These are phyloP conservation scores for Capsicum pubescens DNA, from an alignment of 257 asterid genomes.

Conservation along the genomic window DNA sequence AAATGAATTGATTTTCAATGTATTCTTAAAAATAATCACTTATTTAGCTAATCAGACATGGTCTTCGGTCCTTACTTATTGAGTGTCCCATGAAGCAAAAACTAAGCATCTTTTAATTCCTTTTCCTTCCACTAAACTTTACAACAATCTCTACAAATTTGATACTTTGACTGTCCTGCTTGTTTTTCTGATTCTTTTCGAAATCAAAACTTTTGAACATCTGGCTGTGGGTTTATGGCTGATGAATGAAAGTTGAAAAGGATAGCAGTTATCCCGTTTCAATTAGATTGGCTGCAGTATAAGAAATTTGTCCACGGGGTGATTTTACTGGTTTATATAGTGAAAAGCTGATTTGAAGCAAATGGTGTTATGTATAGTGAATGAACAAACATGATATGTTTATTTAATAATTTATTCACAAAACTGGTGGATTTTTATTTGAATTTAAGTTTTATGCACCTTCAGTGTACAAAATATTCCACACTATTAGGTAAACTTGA, in stretches of 20 bases:
- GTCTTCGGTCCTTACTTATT: slow-evolving; percentile 1
- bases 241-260: not conserved
- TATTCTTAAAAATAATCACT: not conserved
- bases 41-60: not conserved
- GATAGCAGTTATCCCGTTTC: not conserved
- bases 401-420: slow-evolving; percentile 11
- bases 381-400: not conserved
- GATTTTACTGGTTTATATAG: not conserved
- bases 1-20: not conserved
- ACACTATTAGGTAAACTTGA: too few species aligned
- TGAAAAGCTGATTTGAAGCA: not conserved
- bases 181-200: not conserved
- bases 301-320: not conserved
- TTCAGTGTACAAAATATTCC: too few species aligned
- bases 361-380: not conserved
- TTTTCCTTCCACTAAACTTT: not conserved
- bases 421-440: not conserved
- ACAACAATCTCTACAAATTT: not conserved
- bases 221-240: not conserved
- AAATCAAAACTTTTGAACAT: not conserved
- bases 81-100: not conserved
- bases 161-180: not conserved
- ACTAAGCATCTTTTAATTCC: not conserved
- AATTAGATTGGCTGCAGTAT: not conserved
- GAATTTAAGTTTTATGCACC: too few species aligned